phyloP scores from a whole-genome alignment of 2,329 filamentous ascomycete species.

The Colletotrichum spaethianum region DNA sequence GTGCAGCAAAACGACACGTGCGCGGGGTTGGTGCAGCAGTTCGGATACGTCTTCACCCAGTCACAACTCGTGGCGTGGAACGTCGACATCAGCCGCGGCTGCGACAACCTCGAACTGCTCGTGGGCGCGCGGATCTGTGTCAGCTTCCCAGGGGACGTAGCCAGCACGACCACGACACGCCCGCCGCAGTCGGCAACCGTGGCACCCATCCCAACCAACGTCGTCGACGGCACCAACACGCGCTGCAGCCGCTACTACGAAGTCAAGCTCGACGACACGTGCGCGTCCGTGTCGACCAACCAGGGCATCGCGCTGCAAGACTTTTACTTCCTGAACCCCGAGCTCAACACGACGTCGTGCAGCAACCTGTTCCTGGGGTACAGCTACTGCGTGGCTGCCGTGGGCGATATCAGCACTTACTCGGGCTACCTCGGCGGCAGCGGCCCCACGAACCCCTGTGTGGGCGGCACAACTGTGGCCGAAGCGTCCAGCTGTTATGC shows the following conservation, averaged over 20 bases:
- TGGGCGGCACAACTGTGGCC: constrained; percentile 6
- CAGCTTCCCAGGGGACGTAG: neutral
- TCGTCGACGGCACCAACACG: neutral
- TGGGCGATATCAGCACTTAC: constrained; percentile 38
- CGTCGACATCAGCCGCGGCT: constrained; percentile 3
- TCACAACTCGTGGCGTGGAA: constrained; percentile 10
- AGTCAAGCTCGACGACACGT: neutral
- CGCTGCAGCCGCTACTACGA: constrained; percentile 9
- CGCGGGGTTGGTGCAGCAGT: neutral
- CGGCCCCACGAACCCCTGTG: neutral
- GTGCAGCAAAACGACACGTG: constrained; percentile 25
- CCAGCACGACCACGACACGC: neutral
- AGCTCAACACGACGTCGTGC: neutral
- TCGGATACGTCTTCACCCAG: neutral
- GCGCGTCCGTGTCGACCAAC: neutral
- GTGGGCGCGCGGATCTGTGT: constrained; percentile 3
- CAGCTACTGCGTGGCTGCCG: constrained; percentile 18
- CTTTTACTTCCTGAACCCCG: constrained; percentile 25
- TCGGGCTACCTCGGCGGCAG: constrained; percentile 1
- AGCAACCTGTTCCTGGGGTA: constrained; percentile 10
- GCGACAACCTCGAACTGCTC: constrained; percentile 6
- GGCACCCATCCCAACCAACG: neutral
- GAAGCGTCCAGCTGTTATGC: constrained; percentile 13
- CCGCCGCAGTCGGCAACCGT: neutral
- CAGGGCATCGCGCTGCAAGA: constrained; percentile 11